phyloP scores from a whole-genome alignment of 192 early-diverging fungal genomes.

The Backusella morwellensis region DNA sequence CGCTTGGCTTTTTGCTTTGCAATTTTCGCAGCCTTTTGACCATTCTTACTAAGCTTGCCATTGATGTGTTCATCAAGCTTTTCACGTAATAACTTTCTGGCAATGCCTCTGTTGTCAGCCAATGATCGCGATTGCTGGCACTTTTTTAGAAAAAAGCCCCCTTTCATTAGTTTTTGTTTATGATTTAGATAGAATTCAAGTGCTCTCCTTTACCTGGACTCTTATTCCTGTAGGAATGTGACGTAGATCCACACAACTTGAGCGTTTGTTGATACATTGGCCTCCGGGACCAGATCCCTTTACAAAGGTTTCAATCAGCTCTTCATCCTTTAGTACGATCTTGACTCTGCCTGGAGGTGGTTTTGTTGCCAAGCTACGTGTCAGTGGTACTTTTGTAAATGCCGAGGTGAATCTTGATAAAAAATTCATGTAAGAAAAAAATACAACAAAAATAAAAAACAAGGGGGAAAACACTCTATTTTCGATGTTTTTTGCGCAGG shows the following conservation, averaged over 20 bases:
- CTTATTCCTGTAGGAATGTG: constrained; percentile 71
- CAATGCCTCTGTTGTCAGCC: constrained; percentile 71
- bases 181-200: background rate
- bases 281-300: constrained; percentile 79
- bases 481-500: background rate
- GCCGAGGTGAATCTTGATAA: background rate
- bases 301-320: constrained; percentile 74
- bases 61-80: constrained; percentile 73
- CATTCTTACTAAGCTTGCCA: constrained; percentile 57
- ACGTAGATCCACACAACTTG: constrained; percentile 67
- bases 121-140: constrained; percentile 76
- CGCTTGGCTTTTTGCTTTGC: constrained; percentile 55
- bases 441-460: background rate
- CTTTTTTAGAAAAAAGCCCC: constrained; percentile 14
- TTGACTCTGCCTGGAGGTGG: constrained; percentile 28
- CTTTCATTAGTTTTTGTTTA: background rate
- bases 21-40: constrained; percentile 60
- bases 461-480: background rate
- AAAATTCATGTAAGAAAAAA: background rate
- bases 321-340: constrained; percentile 60
- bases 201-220: constrained; percentile 40
- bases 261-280: constrained; percentile 79
- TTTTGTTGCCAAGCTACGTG: constrained; percentile 8
- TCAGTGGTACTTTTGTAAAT: background rate
- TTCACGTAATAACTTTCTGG: constrained; percentile 56